Evolutionary conservation across 2,329 filamentous ascomycete genomes (phyloP).

Genomic region (Sclerotinia subarctica): DNA sequence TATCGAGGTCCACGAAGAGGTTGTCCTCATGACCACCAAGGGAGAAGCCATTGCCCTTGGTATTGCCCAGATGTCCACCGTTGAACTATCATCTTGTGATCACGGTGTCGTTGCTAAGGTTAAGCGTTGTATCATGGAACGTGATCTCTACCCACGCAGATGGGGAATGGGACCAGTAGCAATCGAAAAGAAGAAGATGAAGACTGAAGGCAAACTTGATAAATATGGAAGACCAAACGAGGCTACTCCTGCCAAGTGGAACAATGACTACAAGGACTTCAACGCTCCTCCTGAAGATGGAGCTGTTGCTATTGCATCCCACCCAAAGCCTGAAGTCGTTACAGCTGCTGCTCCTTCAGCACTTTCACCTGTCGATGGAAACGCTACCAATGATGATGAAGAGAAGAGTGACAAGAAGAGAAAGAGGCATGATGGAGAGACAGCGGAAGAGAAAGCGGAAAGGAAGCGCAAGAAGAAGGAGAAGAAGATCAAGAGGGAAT

Average conservation of each 20-base stretch:
- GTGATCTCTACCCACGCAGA: conserved; percentile 91
- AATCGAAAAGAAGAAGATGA: conserved; percentile 99
- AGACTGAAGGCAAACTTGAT: conserved; percentile 95
- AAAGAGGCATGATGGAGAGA: conserved; percentile 77
- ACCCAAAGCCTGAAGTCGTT: conserved; percentile 41
- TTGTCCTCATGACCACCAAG: conserved; percentile 98
- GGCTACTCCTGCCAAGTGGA: conserved; percentile 91
- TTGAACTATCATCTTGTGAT: conserved; percentile 94
- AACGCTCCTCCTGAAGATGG: conserved; percentile 49
- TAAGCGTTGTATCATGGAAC: conserved; percentile 99
- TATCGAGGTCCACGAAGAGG: conserved; percentile 93
- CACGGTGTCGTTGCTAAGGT: conserved; percentile 98
- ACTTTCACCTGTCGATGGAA: conserved; percentile 40
- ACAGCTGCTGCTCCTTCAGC: conserved; percentile 42
- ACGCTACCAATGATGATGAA: conserved; percentile 50
- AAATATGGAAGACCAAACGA: conserved; percentile 95
- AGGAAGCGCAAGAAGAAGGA: conserved; percentile 52
- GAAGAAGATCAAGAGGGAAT: conserved; percentile 51
- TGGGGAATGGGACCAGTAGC: conserved; percentile 96
- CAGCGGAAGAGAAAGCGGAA: conserved; percentile 59
- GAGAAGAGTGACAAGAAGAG: conserved; percentile 68
- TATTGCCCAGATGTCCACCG: conserved; percentile 96
- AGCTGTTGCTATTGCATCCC: conserved; percentile 40
- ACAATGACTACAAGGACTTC: conserved; percentile 88
- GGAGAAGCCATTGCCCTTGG: conserved; percentile 96